Evolutionary conservation across 1,284 basidiomycete genomes (phyloP), one percentile per base, ranked within the genome.

Genomic region (Rhodotorula sp.): DNA sequence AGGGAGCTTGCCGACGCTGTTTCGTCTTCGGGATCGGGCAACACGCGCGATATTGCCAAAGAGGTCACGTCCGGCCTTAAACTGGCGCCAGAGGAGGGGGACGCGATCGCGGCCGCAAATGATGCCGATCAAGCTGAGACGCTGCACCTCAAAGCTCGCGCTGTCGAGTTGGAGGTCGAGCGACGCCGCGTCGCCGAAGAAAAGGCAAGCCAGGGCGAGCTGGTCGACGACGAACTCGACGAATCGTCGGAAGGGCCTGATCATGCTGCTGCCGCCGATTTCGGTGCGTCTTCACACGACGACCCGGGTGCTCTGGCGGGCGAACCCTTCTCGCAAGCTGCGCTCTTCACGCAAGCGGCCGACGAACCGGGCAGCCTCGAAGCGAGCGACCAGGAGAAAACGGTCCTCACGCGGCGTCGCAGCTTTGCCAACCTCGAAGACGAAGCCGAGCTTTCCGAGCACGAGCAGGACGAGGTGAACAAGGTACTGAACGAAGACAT

Each of bases 181-280:
- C 37, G 37, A 42, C 37, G 37, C 37, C 37, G 44, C 29, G 15
- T 18, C 64, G 57, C 24, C 7, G 26, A 53, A 26, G 51, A 30
- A 12, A 26, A 33, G 29, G 61, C 51, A 37, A 62, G 60, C n/a
- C 22, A 53, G 60, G 60, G 60, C 2, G 37, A 51, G 22, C 49
- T 62, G 33, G 60, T 51, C 33, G 60, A 53, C n/a, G 33, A 51
- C n/a, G 61, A 54, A 24, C 4, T 58, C 33, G 33, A 18, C 18
- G 56, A 37, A 10, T 14, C 22, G 56, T 18, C 56, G 6, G 33
- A 24, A 30, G n/a, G n/a, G n/a, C 55, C 30, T 6, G 33, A 26
- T 29, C 17, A 20, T 2, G 18, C 24, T 3, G 12, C 15, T 55
- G 55, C 5, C 30, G 55, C 22, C 14, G 30, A 42, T 8, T 10